Evolutionary conservation across 179 eudicot species (phyloP), one percentile per base, ranked within the genome.

Genomic region (Heliamphora pulchella): DNA sequence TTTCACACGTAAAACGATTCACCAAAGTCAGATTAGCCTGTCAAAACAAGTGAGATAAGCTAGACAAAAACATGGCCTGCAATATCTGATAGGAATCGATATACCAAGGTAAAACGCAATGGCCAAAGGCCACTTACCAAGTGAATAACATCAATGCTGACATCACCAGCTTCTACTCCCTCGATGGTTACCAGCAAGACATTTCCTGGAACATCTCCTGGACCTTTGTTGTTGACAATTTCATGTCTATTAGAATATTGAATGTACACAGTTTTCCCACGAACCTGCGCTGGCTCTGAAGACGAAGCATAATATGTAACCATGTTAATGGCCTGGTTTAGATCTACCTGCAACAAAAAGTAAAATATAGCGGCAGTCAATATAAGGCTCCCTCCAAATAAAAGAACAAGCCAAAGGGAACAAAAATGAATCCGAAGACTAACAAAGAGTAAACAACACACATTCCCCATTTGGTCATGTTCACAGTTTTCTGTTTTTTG

Each of bases 231-330:
- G 80, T 91, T 88, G 31, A 88, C 91, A 66, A 91, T 90, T 83
- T 91, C 94, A 74, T 91, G 91, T 58, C 94, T 82, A 73, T 91
- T 91, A 20, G 94, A 91, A 79, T 91, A 91, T 81, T 91, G 94
- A 61, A 91, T 85, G 59, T 91, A 91, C 17, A 91, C 94, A 39
- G 89, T 84, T 74, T 91, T 91, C 39, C 94, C 94, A 47, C 94
- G 87, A 44, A 91, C 82, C 51, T 86, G 88, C 4, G 92, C 94
- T 71, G 94, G 92, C 62, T 91, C 94, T 1, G 92, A 86, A 10
- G 92, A 90, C 4, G 92, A 89, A 15, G 94, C 94, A 81, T 86
- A 91, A 78, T 91, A 91, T 4, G 92, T 80, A 65, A 89, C 88
- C 94, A 91, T 91, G 11, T 86, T 84, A 74, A 91, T 91, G 46